Conservation (phyloP, 352 stramenopile genomes). For the Globisporangium carolinianum region DNA sequence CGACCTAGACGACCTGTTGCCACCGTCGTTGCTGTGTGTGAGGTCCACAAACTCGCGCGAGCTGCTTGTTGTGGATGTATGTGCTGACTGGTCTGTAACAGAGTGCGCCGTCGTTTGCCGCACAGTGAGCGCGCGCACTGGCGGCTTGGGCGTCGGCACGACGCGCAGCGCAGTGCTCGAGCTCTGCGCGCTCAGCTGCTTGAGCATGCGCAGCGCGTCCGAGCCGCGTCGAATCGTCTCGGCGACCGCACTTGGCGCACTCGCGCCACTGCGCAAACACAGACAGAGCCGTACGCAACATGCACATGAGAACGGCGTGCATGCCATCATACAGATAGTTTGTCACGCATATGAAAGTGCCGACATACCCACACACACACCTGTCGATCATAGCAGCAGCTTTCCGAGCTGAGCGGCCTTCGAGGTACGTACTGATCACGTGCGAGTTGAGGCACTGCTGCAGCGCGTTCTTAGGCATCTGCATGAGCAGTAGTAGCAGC, state of each 20-base stretch:
- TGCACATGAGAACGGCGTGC: too few relatives aligned
- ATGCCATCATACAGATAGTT: neutral
- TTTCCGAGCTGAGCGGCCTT: constrained; percentile 42
- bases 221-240: constrained; percentile 39
- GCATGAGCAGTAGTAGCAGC: neutral
- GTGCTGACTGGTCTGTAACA: neutral
- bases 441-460: constrained; percentile 79
- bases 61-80: neutral
- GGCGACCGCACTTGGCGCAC: neutral
- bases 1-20: neutral
- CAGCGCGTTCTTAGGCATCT: constrained; percentile 34
- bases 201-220: constrained; percentile 20
- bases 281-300: too few relatives aligned
- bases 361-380: constrained; percentile 16
- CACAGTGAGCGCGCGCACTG: neutral
- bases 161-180: constrained; percentile 19
- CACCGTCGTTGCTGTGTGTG: constrained; percentile 7
- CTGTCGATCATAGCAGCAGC: constrained; percentile 3
- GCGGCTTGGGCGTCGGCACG: constrained; percentile 26
- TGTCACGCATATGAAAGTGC: constrained; percentile 4
- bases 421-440: constrained; percentile 65
- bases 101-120: neutral
- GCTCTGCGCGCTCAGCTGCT: constrained; percentile 9
- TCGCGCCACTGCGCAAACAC: neutral
- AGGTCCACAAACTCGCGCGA: constrained; percentile 21